phyloP scores from a whole-genome alignment of 208 protist species.

The Naegleria fowleri region DNA sequence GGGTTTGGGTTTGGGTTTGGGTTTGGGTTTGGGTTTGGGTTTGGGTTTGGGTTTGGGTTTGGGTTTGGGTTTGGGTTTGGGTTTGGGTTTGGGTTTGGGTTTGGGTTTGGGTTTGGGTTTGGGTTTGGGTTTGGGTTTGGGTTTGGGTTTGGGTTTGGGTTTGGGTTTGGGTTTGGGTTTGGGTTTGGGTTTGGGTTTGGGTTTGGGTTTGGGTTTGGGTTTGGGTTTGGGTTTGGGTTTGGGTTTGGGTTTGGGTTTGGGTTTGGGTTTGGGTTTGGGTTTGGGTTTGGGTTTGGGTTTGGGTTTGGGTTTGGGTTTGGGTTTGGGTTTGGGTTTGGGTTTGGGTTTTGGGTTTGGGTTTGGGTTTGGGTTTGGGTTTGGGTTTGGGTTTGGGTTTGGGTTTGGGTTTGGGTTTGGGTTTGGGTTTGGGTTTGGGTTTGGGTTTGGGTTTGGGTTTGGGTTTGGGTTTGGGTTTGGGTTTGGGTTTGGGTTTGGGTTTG shows the following conservation, averaged over 20 bases:
- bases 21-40: slow-evolving; percentile 18
- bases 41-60: slow-evolving; percentile 18
- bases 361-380: slow-evolving; percentile 3
- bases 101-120: slow-evolving; percentile 18
- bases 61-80: slow-evolving; percentile 17
- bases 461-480: slow-evolving; percentile 1
- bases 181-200: slow-evolving; percentile 17
- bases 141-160: slow-evolving; percentile 18
- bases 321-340: slow-evolving; percentile 18
- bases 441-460: slow-evolving; percentile 5
- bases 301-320: slow-evolving; percentile 17
- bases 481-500: slow-evolving; percentile 7
- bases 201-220: slow-evolving; percentile 18
- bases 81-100: slow-evolving; percentile 18
- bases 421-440: slow-evolving; percentile 7
- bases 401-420: slow-evolving; percentile 1
- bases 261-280: slow-evolving; percentile 18
- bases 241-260: slow-evolving; percentile 17
- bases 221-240: slow-evolving; percentile 18
- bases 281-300: slow-evolving; percentile 18
- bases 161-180: slow-evolving; percentile 18
- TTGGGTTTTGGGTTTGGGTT: too few relatives aligned
- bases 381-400: slow-evolving; percentile 5
- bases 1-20: slow-evolving; percentile 17
- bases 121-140: slow-evolving; percentile 17